Percentiles rank a stretch among this genome's conserved stretches.
These are phyloP conservation scores for Hemisphaericaspora nanyangensis DNA, from an alignment of 805 yeast genomes.

Conservation along the genomic window DNA sequence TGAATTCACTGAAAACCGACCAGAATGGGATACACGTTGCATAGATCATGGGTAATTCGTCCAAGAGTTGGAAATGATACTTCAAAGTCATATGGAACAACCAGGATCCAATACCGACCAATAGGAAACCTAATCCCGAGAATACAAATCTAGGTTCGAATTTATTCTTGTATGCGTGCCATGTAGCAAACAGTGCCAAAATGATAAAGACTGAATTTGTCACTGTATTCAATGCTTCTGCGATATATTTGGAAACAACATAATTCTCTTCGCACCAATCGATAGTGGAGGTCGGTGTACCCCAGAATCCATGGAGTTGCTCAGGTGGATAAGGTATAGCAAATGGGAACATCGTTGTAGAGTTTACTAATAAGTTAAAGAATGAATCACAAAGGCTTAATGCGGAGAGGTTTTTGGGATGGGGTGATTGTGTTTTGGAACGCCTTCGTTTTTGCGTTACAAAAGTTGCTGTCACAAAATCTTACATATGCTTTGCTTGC, in stretches of 20 bases:
- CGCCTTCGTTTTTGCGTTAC: too few relatives aligned
- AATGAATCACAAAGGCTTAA: too few relatives aligned
- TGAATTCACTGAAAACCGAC: slow-evolving; percentile 68
- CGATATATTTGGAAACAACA: slow-evolving; percentile 78
- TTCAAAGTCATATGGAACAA: slow-evolving; percentile 92
- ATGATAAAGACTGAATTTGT: slow-evolving; percentile 62
- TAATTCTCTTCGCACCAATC: slow-evolving; percentile 99
- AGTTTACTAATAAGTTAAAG: too few relatives aligned
- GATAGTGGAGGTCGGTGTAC: slow-evolving; percentile 84
- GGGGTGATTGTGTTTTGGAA: too few relatives aligned
- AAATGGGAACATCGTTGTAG: slow-evolving; percentile 49
- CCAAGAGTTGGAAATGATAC: slow-evolving; percentile 86
- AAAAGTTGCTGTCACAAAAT: too few relatives aligned
- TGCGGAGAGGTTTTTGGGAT: too few relatives aligned
- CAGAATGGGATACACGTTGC: slow-evolving; percentile 95
- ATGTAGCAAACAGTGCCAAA: slow-evolving; percentile 60
- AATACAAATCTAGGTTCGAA: slow-evolving; percentile 70
- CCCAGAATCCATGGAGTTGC: slow-evolving; percentile 69
- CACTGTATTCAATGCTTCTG: slow-evolving; percentile 84
- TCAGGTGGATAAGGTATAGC: slow-evolving; percentile 54
- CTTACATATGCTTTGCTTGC: too few relatives aligned
- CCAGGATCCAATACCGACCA: slow-evolving; percentile 94
- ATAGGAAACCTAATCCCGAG: slow-evolving; percentile 73
- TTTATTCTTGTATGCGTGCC: slow-evolving; percentile 53
- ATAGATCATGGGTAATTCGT: slow-evolving; percentile 97